These are phyloP conservation scores for Pythium myriotylum DNA, from an alignment of 352 stramenopile species.

Conservation along the genomic window DNA sequence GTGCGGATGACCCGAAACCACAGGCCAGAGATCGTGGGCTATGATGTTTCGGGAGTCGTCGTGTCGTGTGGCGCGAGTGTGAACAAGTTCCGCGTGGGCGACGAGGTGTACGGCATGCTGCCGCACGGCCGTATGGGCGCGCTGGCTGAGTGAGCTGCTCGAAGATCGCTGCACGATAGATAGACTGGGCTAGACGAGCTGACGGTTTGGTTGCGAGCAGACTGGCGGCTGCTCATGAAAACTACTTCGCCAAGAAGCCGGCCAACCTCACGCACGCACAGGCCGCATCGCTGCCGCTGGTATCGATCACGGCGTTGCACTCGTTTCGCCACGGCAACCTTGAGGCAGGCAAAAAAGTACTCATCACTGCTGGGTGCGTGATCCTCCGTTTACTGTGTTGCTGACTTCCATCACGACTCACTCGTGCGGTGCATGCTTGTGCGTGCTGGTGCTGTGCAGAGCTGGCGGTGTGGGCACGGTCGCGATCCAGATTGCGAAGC, in stretches of 20 bases:
- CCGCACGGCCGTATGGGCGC: conserved; percentile 62
- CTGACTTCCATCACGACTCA: neutral
- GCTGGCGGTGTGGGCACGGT: conserved; percentile 71
- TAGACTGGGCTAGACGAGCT: too few relatives aligned
- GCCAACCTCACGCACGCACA: conserved; percentile 71
- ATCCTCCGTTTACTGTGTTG: neutral
- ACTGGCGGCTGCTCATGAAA: conserved; percentile 50
- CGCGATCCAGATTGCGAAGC: conserved; percentile 76
- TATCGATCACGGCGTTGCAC: conserved; percentile 52
- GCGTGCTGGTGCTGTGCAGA: conserved; percentile 17
- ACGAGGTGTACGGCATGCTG: conserved; percentile 78
- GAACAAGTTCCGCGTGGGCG: conserved; percentile 56
- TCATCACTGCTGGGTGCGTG: conserved; percentile 67
- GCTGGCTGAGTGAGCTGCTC: conserved; percentile 53
- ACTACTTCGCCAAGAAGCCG: conserved; percentile 72
- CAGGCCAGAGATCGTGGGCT: conserved; percentile 71
- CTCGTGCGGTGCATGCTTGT: too few relatives aligned
- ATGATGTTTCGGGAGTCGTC: conserved; percentile 73
- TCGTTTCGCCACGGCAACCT: conserved; percentile 55
- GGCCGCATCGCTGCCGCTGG: conserved; percentile 66
- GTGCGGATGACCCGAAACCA: neutral
- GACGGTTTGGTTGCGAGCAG: conserved; percentile 24
- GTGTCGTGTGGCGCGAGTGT: conserved; percentile 52
- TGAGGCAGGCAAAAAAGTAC: conserved; percentile 64
- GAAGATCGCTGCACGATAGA: neutral